Conservation (phyloP, 2,329 filamentous ascomycete genomes). For the Colletotrichum nymphaeae region DNA sequence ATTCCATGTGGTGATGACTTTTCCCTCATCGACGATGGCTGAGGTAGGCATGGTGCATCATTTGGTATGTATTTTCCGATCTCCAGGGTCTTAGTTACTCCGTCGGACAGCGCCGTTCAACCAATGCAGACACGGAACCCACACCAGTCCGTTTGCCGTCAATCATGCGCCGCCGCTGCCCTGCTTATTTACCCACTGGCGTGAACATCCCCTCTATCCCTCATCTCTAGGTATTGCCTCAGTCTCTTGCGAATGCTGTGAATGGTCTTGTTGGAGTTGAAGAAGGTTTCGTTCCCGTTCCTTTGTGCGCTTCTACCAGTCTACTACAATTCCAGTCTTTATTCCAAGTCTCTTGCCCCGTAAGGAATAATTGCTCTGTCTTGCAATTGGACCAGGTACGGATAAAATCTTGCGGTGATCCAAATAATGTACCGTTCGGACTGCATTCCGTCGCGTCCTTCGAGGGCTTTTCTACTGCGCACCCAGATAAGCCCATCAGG, state of each 20-base stretch:
- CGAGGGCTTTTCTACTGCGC: background rate
- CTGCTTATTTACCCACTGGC: background rate
- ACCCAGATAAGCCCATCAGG: background rate
- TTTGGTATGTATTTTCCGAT: constrained; percentile 25
- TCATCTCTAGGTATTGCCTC: background rate
- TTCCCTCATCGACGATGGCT: constrained; percentile 31
- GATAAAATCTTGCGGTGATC: too few species aligned
- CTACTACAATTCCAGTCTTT: background rate
- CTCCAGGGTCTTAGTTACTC: constrained; percentile 31
- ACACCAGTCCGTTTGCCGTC: constrained; percentile 27
- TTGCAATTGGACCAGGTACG: too few species aligned
- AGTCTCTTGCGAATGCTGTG: background rate
- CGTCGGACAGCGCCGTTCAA: constrained; percentile 12
- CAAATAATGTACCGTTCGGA: background rate
- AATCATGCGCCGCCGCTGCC: constrained; percentile 17
- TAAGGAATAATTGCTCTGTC: too few species aligned
- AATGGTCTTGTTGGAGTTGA: background rate
- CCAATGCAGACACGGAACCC: constrained; percentile 21
- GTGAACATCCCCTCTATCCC: background rate
- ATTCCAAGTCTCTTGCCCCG: too few species aligned
- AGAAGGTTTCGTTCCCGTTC: background rate
- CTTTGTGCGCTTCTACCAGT: background rate
- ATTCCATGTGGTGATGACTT: constrained; percentile 26
- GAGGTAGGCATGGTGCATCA: constrained; percentile 24
- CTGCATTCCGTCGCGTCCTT: background rate